Evolutionary conservation across 192 early-diverging fungal genomes (phyloP).

Genomic region (Backusella mclennaniae): DNA sequence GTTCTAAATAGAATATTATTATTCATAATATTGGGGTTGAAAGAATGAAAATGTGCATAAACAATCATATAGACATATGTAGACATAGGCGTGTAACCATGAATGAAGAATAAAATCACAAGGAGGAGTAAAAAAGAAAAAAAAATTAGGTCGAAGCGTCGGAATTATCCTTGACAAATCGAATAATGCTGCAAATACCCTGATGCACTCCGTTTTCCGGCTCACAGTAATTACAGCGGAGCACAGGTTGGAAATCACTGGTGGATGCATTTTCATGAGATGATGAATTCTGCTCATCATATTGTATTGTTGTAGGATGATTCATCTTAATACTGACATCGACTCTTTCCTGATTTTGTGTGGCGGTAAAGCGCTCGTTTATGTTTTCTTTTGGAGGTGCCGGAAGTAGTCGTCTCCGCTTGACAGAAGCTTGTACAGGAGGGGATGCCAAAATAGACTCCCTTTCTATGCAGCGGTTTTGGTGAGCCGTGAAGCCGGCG

Average conservation of each 20-base stretch:
- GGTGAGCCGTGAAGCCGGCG: constrained; percentile 23
- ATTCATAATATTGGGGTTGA: background rate
- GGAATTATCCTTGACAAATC: background rate
- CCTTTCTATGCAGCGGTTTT: constrained; percentile 19
- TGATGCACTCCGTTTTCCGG: constrained; percentile 9
- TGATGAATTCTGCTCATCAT: background rate
- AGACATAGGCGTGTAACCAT: background rate
- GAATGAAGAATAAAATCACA: constrained; percentile 1
- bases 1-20: background rate
- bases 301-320: background rate
- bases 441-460: background rate
- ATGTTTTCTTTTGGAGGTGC: background rate
- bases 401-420: background rate
- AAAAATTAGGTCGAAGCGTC: background rate
- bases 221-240: constrained; percentile 4
- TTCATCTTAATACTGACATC: background rate
- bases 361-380: too few relatives aligned
- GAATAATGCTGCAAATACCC: background rate
- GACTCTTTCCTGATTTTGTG: background rate
- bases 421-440: background rate
- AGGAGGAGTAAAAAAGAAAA: background rate
- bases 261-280: background rate
- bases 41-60: constrained; percentile 2
- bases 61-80: background rate
- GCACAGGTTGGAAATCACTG: background rate